phyloP scores from a whole-genome alignment of 257 asterid species.

The Penstemon newberryi region DNA sequence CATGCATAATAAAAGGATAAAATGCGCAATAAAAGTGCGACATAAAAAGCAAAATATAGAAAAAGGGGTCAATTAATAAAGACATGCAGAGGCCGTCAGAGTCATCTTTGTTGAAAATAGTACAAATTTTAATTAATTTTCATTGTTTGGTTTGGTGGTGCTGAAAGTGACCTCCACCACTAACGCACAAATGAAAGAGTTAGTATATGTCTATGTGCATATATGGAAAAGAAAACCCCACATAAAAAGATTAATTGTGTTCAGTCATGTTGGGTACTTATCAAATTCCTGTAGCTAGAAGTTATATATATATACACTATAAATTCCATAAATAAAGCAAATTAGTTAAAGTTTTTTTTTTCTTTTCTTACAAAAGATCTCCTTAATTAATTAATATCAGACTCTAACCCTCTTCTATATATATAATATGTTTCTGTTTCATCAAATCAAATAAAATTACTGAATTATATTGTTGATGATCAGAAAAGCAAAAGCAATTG shows the following conservation, averaged over 20 bases:
- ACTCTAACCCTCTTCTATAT: no score
- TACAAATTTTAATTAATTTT: conserved; percentile 23
- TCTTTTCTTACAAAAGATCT: not conserved
- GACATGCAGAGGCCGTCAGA: conserved; percentile 8
- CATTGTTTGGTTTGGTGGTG: conserved; percentile 25
- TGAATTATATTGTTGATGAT: not conserved
- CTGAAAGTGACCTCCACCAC: conserved; percentile 38
- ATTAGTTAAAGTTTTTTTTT: not conserved
- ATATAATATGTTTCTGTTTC: no score
- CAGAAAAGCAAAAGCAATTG: not conserved
- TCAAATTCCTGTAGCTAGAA: no score
- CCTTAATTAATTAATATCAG: not conserved
- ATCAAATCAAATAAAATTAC: conserved; percentile 33
- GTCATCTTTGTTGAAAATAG: conserved; percentile 34
- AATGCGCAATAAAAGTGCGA: conserved; percentile 33
- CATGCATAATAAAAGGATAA: conserved; percentile 23
- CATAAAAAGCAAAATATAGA: conserved; percentile 21
- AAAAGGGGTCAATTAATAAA: conserved; percentile 6
- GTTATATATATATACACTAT: no score
- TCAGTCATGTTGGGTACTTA: conserved; percentile 1
- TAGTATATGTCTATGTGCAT: not conserved
- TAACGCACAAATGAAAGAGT: not conserved
- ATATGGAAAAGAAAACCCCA: conserved; percentile 11
- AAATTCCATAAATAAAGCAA: no score
- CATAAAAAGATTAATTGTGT: conserved; percentile 8